These are phyloP conservation scores for Spongispora temasekensis DNA, from an alignment of 1,284 basidiomycete species.

Conservation along the genomic window DNA sequence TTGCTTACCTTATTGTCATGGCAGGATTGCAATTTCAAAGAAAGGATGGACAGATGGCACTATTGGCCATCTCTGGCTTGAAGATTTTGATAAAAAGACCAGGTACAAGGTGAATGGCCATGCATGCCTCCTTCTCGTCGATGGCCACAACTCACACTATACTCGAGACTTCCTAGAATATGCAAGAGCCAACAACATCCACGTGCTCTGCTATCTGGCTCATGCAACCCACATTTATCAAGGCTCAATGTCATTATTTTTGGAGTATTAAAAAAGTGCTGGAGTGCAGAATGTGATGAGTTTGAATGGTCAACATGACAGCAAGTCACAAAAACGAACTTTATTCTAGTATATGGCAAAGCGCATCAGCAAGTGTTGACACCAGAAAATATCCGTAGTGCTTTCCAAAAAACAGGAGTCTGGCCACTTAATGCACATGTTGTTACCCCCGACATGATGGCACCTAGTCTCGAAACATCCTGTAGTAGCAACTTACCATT, in stretches of 20 bases:
- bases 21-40: background rate
- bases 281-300: background rate
- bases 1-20: background rate
- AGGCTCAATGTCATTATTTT: background rate
- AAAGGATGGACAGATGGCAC: conserved; percentile 1
- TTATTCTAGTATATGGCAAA: no score
- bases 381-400: no score
- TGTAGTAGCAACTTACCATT: no score
- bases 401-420: no score
- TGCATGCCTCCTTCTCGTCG: background rate
- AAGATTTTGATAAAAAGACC: background rate
- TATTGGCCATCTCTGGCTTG: background rate
- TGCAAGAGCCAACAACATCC: background rate
- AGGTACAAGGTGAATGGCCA: background rate
- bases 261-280: background rate
- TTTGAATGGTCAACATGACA: background rate
- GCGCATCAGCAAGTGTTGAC: no score
- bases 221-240: conserved; percentile 4
- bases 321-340: background rate
- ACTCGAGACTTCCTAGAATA: background rate
- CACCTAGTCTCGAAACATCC: no score
- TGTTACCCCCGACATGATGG: no score
- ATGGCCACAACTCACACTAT: conserved; percentile 3
- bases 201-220: conserved; percentile 6
- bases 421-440: no score